A percentile compares a stretch with the other conserved stretches of the same genome.
phyloP scores from a whole-genome alignment of 345 rosid genomes.

The Camelina hispida region DNA sequence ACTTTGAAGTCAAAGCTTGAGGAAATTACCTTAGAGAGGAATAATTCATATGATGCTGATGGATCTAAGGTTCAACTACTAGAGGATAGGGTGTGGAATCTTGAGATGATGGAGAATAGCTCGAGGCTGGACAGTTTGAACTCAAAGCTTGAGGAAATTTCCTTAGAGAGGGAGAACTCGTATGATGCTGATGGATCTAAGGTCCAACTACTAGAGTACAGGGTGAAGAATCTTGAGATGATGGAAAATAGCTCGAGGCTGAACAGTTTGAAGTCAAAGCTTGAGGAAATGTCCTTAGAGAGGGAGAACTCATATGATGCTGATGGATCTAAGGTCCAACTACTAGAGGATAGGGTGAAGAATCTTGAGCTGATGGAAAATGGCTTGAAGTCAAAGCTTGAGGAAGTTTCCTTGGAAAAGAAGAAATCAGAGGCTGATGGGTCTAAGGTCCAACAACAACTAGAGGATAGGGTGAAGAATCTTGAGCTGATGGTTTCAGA shows the following conservation, averaged over 20 bases:
- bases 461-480: no score
- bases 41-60: neutral
- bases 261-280: neutral
- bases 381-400: no score
- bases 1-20: constrained; percentile 11
- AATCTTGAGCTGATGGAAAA: neutral
- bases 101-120: constrained; percentile 8
- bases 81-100: neutral
- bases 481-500: no score
- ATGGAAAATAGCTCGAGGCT: neutral
- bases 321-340: neutral
- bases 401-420: no score
- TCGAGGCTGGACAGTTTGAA: neutral
- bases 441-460: no score
- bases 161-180: neutral
- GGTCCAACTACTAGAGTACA: constrained; percentile 2
- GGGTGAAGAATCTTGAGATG: constrained; percentile 9
- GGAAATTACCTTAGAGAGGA: neutral
- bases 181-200: constrained; percentile 4
- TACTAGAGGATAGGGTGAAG: neutral
- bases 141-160: constrained; percentile 2
- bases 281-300: neutral
- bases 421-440: no score
- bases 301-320: neutral
- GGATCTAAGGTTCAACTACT: constrained; percentile 1